Base-by-base conservation (phyloP, 2,329 filamentous ascomycete genomes). In the Penicillium expansum region DNA sequence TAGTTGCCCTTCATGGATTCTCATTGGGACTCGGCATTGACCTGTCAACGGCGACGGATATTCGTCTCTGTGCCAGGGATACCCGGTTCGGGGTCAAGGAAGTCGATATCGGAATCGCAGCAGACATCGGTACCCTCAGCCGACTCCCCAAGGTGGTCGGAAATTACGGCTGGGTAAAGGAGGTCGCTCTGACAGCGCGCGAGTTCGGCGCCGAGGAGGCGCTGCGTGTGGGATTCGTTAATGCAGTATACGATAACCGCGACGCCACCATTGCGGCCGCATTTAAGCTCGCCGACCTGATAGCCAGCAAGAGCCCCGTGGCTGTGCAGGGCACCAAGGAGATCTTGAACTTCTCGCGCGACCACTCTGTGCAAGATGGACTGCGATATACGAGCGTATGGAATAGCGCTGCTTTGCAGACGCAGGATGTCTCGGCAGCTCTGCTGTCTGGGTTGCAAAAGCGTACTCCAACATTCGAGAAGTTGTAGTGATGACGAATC, bases 301-400 rank as follows among this genome's bases (percentile, higher is more conserved):
- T 97, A 57, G 89, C 90, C 29, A 78, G 73, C 18, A 97, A 97
- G 82, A 94, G 90, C 69, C 93, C 93, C 0, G 86, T 97, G 22
- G 92, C 91, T 1, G 89, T 93, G 62, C 85, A 91, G 77, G 88
- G 90, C 6, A 96, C 92, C 9, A 96, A 96, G 79, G 89, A 94
- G 76, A 76, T 96, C 60, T 71, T 96, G 69, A 92, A 94, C 74
- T 91, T 88, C 69, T 89, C 87, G 33, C 82, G 90, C 66, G 92
- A 96, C 73, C 85, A 92, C 71, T 80, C 82, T 2, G 85, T 96
- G 29, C 84, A 83, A 44, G 91, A 96, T 65, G 91, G 86, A 45
- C 76, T 97, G 71, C 84, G 85, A 56, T 97, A 96, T 74, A 96
- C 92, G 4, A 82, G 85, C 11, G 82, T 94, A 1, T 97, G 92